Base-by-base conservation (phyloP, 1,284 basidiomycete genomes). In the Phaffia rhodozyma region DNA sequence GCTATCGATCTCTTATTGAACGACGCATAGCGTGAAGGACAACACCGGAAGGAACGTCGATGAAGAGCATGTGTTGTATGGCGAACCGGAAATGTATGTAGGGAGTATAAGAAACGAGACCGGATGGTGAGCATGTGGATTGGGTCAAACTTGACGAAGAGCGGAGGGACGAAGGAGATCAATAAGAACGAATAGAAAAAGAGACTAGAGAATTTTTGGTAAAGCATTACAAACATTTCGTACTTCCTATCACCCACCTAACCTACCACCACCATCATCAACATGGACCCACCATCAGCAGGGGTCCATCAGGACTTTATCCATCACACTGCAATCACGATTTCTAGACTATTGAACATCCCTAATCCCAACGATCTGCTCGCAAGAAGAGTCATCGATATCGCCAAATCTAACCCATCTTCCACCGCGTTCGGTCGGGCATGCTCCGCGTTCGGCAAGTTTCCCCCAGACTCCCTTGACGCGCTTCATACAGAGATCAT, bases 321-420 rank as follows among this genome's bases (percentile, higher is more conserved):
- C 47, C 88, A 90, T 72, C 82, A 85, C 65, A 75, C 89, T 47
- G 88, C 88, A 25, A 86, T 89, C 67, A 83, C 87, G 76, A 80
- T 92, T 32, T 90, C 88, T 3, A 78, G 89, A 38, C 83, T 83
- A 11, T 79, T 91, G 70, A 91, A 91, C 73, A 79, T 80, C 13
- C 74, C 90, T 66, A 89, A 89, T 70, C 87, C 87, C 0, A 92
- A 91, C 72, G 87, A 90, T 70, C 76, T 87, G 1, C 80, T 93
- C 29, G 89, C 89, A 1, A 79, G 82, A 66, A 79, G 86, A 65
- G 86, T 92, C 52, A 84, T 85, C 58, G 86, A 87, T 68, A 86
- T 92, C 60, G 89, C 87, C 5, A 84, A 83, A 73, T 82, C 81
- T 1, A 87, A 84, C 69, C 72, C 83, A 1, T 69, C 82, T 25